A percentile compares a stretch with the other conserved stretches of the same genome.
phyloP scores from a whole-genome alignment of 164 flowering plant species.

The Taxillus chinensis region DNA sequence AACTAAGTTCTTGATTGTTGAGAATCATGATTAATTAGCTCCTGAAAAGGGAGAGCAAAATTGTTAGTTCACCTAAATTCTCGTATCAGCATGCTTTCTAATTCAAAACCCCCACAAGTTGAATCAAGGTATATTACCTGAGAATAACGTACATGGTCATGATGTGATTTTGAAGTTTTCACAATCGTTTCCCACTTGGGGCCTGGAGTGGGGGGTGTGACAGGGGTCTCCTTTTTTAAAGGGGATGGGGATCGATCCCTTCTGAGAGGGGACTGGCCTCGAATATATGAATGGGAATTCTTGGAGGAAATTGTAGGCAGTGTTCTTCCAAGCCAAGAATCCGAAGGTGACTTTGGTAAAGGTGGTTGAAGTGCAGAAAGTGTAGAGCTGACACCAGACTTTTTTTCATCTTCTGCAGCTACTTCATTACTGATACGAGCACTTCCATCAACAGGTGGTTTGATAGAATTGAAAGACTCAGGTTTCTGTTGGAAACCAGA shows the following conservation, averaged over 20 bases:
- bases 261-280: slow-evolving; percentile 7
- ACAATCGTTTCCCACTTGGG: slow-evolving; percentile 90
- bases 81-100: too few species aligned
- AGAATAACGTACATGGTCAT: slow-evolving; percentile 53
- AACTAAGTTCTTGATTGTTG: background rate
- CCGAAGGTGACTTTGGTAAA: slow-evolving; percentile 83
- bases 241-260: too few species aligned
- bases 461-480: slow-evolving; percentile 12
- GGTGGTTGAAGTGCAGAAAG: slow-evolving; percentile 50
- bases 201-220: slow-evolving; percentile 13
- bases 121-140: slow-evolving; percentile 36
- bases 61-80: too few species aligned
- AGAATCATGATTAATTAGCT: background rate
- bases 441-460: slow-evolving; percentile 11
- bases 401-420: slow-evolving; percentile 13
- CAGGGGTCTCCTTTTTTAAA: slow-evolving; percentile 21
- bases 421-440: background rate
- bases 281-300: slow-evolving; percentile 14
- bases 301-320: slow-evolving; percentile 42
- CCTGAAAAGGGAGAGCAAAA: background rate
- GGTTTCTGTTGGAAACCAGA: slow-evolving; percentile 14
- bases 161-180: slow-evolving; percentile 47
- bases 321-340: slow-evolving; percentile 88
- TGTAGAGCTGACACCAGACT: slow-evolving; percentile 8
- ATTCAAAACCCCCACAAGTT: too few species aligned